Conservation (phyloP, 805 yeast genomes). For the Huiozyma sinensis region DNA sequence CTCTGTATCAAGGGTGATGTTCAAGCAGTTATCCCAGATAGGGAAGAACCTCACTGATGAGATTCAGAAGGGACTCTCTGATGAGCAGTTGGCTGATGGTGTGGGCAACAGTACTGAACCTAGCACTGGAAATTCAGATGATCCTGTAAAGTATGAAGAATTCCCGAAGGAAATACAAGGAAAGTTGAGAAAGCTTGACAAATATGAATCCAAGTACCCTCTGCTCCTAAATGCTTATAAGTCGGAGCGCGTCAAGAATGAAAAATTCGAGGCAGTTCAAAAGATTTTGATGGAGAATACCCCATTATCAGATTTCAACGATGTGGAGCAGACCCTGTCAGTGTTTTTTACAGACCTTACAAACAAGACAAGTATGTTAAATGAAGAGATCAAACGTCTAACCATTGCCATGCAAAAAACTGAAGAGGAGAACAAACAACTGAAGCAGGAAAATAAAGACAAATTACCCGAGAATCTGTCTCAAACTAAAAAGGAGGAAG, state of each 20-base stretch:
- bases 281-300: constrained; percentile 65
- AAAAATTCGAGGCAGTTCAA: constrained; percentile 53
- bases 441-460: not conserved
- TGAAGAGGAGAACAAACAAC: not conserved
- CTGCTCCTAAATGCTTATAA: constrained; percentile 75
- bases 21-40: constrained; percentile 47
- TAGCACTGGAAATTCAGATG: not conserved
- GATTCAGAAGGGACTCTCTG: constrained; percentile 35
- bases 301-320: constrained; percentile 66
- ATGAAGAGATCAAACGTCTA: constrained; percentile 51
- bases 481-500: not conserved
- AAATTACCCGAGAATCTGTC: not conserved
- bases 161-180: constrained; percentile 48
- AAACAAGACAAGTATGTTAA: constrained; percentile 49
- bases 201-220: constrained; percentile 89
- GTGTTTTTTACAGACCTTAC: constrained; percentile 58
- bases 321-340: constrained; percentile 55
- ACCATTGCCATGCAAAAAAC: not conserved
- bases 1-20: constrained; percentile 29
- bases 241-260: constrained; percentile 58
- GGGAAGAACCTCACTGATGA: constrained; percentile 58
- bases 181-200: constrained; percentile 63
- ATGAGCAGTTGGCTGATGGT: constrained; percentile 11
- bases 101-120: not conserved
- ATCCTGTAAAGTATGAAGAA: constrained; percentile 22